These are phyloP conservation scores for Xylariaceae sp. DNA, from an alignment of 2,329 filamentous ascomycete genomes.

Conservation along the genomic window DNA sequence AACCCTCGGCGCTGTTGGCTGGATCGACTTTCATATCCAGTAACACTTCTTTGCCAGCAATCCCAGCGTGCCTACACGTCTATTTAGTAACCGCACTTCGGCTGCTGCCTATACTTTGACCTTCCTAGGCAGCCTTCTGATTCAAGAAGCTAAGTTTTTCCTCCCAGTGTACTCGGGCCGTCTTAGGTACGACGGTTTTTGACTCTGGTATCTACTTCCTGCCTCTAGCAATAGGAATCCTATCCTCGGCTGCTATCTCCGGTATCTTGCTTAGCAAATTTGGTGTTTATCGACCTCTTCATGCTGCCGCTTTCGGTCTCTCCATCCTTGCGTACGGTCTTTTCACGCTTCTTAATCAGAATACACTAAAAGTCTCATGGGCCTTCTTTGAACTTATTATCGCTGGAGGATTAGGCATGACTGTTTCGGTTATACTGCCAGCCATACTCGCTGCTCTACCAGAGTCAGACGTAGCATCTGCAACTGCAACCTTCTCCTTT, in stretches of 20 bases:
- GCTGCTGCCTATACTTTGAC: constrained; percentile 35
- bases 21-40: constrained; percentile 6
- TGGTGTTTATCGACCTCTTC: constrained; percentile 38
- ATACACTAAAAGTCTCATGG: constrained; percentile 33
- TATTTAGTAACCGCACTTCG: constrained; percentile 41
- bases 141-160: constrained; percentile 40
- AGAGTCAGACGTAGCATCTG: constrained; percentile 33
- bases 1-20: constrained; percentile 12
- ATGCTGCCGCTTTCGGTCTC: constrained; percentile 34
- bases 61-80: constrained; percentile 42
- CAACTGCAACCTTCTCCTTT: constrained; percentile 36
- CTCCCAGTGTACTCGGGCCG: constrained; percentile 47
- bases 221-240: constrained; percentile 31
- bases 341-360: constrained; percentile 29
- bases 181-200: constrained; percentile 32
- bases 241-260: constrained; percentile 34
- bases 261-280: constrained; percentile 38
- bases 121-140: constrained; percentile 41
- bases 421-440: constrained; percentile 32
- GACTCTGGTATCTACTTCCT: constrained; percentile 33
- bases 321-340: constrained; percentile 34
- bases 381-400: constrained; percentile 36
- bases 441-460: constrained; percentile 35
- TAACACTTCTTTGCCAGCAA: constrained; percentile 13
- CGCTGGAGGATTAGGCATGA: constrained; percentile 32